These are phyloP conservation scores for Tuber borchii DNA, from an alignment of 495 filamentous ascomycete genomes.

Conservation along the genomic window DNA sequence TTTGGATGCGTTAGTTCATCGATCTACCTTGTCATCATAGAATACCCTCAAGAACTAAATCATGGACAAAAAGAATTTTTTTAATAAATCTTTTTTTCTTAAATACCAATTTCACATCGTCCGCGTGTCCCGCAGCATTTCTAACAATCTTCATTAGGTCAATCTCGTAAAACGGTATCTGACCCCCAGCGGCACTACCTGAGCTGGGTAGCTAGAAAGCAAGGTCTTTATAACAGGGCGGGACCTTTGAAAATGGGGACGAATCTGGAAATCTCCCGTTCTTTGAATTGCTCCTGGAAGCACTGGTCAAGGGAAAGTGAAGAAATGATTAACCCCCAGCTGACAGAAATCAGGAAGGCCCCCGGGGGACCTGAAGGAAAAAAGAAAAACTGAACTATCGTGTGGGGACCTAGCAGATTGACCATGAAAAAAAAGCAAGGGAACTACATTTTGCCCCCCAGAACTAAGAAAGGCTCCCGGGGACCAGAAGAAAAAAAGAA, in stretches of 20 bases:
- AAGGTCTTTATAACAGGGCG: constrained; percentile 82
- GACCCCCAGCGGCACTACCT: constrained; percentile 42
- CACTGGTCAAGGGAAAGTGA: constrained; percentile 70
- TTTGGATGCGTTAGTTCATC: constrained; percentile 90
- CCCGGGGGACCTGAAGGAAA: too few species aligned
- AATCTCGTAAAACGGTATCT: too few species aligned
- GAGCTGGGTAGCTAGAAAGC: constrained; percentile 77
- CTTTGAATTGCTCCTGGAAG: constrained; percentile 75
- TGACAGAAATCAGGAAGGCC: too few species aligned
- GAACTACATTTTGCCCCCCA: too few species aligned
- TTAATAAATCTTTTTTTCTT: too few species aligned
- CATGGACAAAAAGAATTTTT: neutral
- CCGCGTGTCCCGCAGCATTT: constrained; percentile 67
- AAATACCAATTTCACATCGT: constrained; percentile 64
- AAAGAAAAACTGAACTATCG: too few species aligned
- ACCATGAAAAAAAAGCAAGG: too few species aligned
- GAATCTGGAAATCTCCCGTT: too few species aligned
- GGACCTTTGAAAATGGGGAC: constrained; percentile 82
- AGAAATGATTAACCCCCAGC: too few species aligned
- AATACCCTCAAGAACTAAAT: neutral
- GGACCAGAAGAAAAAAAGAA: too few species aligned
- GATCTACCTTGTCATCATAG: constrained; percentile 42
- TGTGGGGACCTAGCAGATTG: too few species aligned
- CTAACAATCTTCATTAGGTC: constrained; percentile 94
- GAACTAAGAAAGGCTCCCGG: too few species aligned